Evolutionary conservation across 768 basidiomycete genomes (phyloP).

Genomic region (Mycena belliarum): DNA sequence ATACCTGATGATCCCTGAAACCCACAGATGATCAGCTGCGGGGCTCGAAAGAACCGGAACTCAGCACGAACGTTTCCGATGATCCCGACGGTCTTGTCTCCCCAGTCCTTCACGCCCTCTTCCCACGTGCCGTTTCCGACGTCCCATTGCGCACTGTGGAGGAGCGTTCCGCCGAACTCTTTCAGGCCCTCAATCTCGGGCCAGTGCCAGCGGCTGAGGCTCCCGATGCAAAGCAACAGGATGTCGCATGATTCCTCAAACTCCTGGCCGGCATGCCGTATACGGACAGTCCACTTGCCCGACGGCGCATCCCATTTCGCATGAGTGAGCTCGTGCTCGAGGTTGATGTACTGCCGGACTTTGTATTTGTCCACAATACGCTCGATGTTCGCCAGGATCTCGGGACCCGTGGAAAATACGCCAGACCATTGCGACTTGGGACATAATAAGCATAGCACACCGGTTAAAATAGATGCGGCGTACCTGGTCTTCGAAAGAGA

Average conservation of each 20-base stretch:
- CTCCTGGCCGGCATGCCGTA: constrained; percentile 40
- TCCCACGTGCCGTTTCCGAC: constrained; percentile 41
- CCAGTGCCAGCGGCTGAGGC: constrained; percentile 62
- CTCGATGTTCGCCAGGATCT: constrained; percentile 11
- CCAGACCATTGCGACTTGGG: constrained; percentile 12
- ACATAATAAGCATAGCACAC: no score
- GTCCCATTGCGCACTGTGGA: constrained; percentile 67
- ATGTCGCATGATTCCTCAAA: constrained; percentile 59
- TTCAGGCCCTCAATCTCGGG: constrained; percentile 62
- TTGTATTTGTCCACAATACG: constrained; percentile 13
- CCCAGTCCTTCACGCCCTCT: constrained; percentile 50
- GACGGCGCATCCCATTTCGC: constrained; percentile 35
- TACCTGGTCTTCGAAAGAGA: constrained; percentile 10
- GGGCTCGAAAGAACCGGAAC: no score
- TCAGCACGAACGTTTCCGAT: constrained; percentile 40
- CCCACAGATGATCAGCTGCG: no score
- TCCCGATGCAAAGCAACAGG: constrained; percentile 54
- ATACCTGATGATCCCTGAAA: constrained; percentile 57
- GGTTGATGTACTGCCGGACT: constrained; percentile 6
- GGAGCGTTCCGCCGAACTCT: constrained; percentile 54
- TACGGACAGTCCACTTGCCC: constrained; percentile 57
- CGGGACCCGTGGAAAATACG: constrained; percentile 9
- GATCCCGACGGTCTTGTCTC: constrained; percentile 54
- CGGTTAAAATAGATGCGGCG: neutral
- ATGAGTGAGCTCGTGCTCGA: constrained; percentile 14